phyloP scores from a whole-genome alignment of 2,329 filamentous ascomycete species.

The Cordyceps farinosa region DNA sequence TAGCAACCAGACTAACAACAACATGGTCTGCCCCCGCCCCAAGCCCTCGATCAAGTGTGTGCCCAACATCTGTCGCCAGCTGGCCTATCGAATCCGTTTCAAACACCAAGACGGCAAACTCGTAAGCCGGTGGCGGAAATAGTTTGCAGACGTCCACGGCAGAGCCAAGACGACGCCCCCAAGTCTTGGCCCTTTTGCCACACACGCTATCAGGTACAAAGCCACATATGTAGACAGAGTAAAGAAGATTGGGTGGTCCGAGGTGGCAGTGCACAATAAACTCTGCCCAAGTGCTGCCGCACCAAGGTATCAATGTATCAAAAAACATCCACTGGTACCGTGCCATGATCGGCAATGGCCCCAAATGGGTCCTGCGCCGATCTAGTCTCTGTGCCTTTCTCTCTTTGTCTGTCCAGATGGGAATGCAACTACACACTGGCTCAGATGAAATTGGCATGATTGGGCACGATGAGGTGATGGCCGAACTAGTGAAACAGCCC shows the following conservation, averaged over 20 bases:
- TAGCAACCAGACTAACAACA: neutral
- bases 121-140: neutral
- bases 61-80: too few relatives aligned
- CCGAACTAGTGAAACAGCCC: neutral
- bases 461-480: too few relatives aligned
- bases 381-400: neutral
- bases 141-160: neutral
- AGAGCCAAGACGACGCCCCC: neutral
- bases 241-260: neutral
- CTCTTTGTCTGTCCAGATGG: too few relatives aligned
- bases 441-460: neutral
- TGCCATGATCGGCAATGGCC: neutral
- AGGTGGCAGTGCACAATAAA: neutral
- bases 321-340: neutral
- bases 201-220: neutral
- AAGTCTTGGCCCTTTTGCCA: conserved; percentile 9
- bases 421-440: neutral
- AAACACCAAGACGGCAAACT: neutral
- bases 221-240: neutral
- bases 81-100: neutral
- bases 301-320: neutral
- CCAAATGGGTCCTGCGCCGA: neutral
- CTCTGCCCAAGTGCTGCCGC: neutral
- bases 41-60: too few relatives aligned
- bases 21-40: neutral